A percentile compares a stretch with the other conserved stretches of the same genome.
phyloP scores from a whole-genome alignment of 208 protist genomes.

The Trypanosoma brucei region DNA sequence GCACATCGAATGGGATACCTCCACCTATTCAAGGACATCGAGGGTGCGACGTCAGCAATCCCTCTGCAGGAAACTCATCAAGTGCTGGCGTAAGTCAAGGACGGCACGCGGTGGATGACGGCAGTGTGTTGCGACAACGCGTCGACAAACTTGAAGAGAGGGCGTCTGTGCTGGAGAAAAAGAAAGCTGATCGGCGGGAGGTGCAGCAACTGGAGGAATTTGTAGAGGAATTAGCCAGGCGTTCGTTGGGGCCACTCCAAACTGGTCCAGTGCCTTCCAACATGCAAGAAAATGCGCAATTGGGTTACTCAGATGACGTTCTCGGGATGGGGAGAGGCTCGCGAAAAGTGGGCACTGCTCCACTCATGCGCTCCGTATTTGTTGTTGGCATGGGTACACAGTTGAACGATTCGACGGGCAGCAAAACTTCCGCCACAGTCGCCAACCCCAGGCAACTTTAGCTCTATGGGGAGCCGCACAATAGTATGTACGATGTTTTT shows the following conservation, averaged over 20 bases:
- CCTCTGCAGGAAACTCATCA: constrained; percentile 5
- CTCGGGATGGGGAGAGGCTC: neutral
- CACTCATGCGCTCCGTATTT: constrained; percentile 55
- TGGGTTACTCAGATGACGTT: neutral
- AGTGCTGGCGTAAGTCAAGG: constrained; percentile 11
- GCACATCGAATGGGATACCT: constrained; percentile 2
- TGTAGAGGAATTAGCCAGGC: constrained; percentile 21
- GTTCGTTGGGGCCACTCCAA: neutral
- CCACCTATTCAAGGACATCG: constrained; percentile 19
- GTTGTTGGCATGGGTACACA: constrained; percentile 24
- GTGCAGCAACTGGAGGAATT: constrained; percentile 48
- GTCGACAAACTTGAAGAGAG: constrained; percentile 74
- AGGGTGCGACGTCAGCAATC: constrained; percentile 12
- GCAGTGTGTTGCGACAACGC: constrained; percentile 57
- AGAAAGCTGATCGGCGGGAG: constrained; percentile 77
- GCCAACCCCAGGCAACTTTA: constrained; percentile 8
- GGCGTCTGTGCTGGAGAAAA: constrained; percentile 54
- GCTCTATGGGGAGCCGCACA: neutral
- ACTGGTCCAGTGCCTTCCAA: neutral
- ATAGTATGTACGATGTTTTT: too few species aligned
- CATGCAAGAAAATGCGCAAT: neutral
- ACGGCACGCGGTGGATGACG: constrained; percentile 19
- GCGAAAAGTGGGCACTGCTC: neutral
- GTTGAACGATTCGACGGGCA: constrained; percentile 47
- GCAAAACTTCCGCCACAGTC: constrained; percentile 56